Evolutionary conservation across 176 grass and related monocot genomes (phyloP).

Genomic region (Chloris gayana): DNA sequence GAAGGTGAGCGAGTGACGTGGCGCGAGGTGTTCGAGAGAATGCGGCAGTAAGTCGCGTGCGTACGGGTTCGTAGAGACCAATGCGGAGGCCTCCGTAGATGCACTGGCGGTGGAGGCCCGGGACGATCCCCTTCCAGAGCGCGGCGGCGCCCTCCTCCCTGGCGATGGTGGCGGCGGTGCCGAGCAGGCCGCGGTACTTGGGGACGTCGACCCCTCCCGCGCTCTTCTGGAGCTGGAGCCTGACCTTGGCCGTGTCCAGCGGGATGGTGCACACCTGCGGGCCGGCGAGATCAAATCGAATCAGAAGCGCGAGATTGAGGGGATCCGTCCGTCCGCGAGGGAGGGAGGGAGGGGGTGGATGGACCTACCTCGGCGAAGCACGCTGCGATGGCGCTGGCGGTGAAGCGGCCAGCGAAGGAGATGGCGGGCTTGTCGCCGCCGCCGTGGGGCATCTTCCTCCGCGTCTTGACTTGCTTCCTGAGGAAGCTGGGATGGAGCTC

Average conservation of each 20-base stretch:
- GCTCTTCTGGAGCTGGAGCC: constrained; percentile 95
- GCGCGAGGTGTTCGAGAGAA: neutral
- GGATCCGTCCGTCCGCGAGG: neutral
- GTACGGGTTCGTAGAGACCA: constrained; percentile 76
- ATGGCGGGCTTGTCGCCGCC: constrained; percentile 67
- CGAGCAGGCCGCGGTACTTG: constrained; percentile 84
- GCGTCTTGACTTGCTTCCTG: neutral
- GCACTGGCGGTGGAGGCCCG: constrained; percentile 89
- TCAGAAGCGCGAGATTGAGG: neutral
- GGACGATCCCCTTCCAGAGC: constrained; percentile 93
- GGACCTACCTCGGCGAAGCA: constrained; percentile 83
- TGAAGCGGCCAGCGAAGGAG: constrained; percentile 87
- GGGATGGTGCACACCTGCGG: constrained; percentile 79
- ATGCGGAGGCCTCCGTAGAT: constrained; percentile 91
- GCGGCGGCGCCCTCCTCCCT: constrained; percentile 75
- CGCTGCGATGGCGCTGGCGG: constrained; percentile 92
- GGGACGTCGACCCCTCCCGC: constrained; percentile 19
- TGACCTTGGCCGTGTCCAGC: constrained; percentile 91
- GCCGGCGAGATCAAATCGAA: neutral
- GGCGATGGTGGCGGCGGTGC: constrained; percentile 83
- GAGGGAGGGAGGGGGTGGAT: too few species aligned
- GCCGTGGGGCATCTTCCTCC: constrained; percentile 39
- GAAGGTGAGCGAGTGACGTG: neutral
- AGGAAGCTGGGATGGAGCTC: neutral
- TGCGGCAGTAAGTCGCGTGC: neutral